phyloP scores from a whole-genome alignment of 1,139 yeast genomes.

The Yarrowia galli region DNA sequence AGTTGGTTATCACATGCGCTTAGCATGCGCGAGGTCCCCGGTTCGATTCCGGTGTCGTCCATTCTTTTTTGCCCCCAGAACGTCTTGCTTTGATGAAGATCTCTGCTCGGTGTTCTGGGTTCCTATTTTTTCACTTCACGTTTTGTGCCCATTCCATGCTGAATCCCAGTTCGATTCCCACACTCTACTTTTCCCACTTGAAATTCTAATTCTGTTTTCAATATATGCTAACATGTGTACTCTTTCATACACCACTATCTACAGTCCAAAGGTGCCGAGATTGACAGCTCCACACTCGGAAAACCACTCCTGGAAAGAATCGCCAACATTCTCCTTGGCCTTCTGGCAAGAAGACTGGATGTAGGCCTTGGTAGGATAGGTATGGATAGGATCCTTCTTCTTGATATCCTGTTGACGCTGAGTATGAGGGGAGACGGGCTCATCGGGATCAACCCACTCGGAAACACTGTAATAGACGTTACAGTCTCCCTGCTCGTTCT shows the following conservation, averaged over 20 bases:
- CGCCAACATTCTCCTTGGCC: slow-evolving; percentile 29
- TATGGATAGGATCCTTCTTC: slow-evolving; percentile 45
- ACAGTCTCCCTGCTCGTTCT: slow-evolving; percentile 58
- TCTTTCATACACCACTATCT: slow-evolving; percentile 22
- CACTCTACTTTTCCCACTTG: neutral
- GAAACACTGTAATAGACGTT: slow-evolving; percentile 46
- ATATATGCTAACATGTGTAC: neutral
- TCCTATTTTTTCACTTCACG: too few relatives aligned
- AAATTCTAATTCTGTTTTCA: neutral
- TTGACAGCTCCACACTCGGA: slow-evolving; percentile 33
- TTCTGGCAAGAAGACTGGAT: slow-evolving; percentile 38
- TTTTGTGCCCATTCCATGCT: too few relatives aligned
- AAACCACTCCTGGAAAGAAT: slow-evolving; percentile 37
- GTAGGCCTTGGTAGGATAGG: slow-evolving; percentile 42
- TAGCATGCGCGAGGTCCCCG: slow-evolving; percentile 39
- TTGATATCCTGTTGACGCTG: slow-evolving; percentile 42
- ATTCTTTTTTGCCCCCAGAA: neutral
- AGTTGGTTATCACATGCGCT: slow-evolving; percentile 39
- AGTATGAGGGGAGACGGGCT: slow-evolving; percentile 42
- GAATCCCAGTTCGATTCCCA: neutral
- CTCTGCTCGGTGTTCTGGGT: too few relatives aligned
- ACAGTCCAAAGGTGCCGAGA: slow-evolving; percentile 31
- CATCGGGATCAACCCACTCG: slow-evolving; percentile 46
- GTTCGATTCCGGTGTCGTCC: slow-evolving; percentile 39
- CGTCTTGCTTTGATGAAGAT: too few relatives aligned